These are phyloP conservation scores for Ganoderma lingzhi DNA, from an alignment of 1,284 basidiomycete genomes.

Conservation along the genomic window DNA sequence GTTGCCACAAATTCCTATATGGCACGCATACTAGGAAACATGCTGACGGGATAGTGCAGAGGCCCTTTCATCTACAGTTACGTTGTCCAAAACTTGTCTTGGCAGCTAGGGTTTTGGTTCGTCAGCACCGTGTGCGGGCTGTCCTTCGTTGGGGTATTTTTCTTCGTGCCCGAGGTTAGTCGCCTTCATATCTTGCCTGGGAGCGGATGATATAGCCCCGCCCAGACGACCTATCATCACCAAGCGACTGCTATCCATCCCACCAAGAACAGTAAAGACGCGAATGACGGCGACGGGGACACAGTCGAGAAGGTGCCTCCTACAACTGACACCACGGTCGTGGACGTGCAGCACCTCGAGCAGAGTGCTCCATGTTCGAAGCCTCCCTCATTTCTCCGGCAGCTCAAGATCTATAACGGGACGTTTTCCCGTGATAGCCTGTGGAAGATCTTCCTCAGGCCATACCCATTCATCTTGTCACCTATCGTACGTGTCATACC, in stretches of 20 bases:
- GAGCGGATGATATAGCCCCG: too few species aligned
- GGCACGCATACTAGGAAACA: too few species aligned
- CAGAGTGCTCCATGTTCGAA: too few species aligned
- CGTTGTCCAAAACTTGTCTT: conserved; percentile 50
- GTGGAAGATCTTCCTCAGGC: conserved; percentile 46
- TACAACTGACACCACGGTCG: background rate
- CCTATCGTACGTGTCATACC: conserved; percentile 45
- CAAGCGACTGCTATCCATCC: too few species aligned
- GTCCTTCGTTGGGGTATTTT: conserved; percentile 45
- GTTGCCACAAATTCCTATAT: conserved; percentile 22
- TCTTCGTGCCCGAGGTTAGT: conserved; percentile 52
- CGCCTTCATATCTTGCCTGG: too few species aligned
- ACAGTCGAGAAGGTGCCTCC: too few species aligned
- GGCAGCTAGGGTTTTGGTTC: conserved; percentile 53
- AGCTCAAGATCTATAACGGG: conserved; percentile 48
- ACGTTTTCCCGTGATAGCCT: conserved; percentile 45
- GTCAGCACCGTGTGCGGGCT: conserved; percentile 50
- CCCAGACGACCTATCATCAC: too few species aligned
- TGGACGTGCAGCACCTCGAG: conserved; percentile 17
- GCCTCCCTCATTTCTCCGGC: conserved; percentile 42
- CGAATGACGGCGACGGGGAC: too few species aligned
- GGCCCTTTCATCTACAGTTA: conserved; percentile 49
- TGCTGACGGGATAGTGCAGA: conserved; percentile 1
- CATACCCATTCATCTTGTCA: conserved; percentile 50
- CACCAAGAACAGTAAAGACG: too few species aligned